Base-by-base conservation (phyloP, 2,329 filamentous ascomycete species). In the Fusarium austroafricanum region DNA sequence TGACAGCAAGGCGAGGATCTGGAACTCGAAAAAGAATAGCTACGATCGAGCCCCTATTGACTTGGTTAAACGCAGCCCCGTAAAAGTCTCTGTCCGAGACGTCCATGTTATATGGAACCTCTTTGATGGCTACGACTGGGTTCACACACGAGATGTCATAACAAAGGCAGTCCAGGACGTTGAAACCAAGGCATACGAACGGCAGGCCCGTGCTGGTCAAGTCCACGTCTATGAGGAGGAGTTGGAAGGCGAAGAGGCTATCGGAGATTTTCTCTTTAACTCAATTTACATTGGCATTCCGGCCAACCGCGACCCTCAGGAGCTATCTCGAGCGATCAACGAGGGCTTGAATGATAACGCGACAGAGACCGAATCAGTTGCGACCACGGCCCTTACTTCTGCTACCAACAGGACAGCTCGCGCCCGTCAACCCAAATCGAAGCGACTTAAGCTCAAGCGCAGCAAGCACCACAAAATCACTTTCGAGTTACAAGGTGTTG, bases 121-220 rank as follows among this genome's bases (percentile, higher is more conserved):
- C 2, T 97, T 96, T 78, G 96, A 99, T 81, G 96, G 96, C 2
- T 99, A 97, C 76, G 96, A 99, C 79, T 99, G 96, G 96, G 87
- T 90, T 71, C 87, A 88, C 42, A 99, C 96, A 1, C 87, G 95
- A 42, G 91, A 96, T 65, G 88, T 91, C 6, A 97, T 99, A 57
- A 89, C 90, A 21, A 92, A 95, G 75, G 94, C 93, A 9, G 94
- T 99, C 3, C 89, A 96, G 61, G 90, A 96, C 53, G 91, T 99
- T 3, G 93, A 99, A 78, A 84, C 85, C 42, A 93, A 90, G 76
- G 94, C 93, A 2, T 89, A 91, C 45, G 92, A 97, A 76, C 89
- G 91, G 56, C 87, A 89, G 60, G 82, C 87, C 23, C 84, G 87
- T 40, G 79, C 82, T 43, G 84, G 86, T 8, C 87, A 88, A 53